These are phyloP conservation scores for Tetrahymena elliotti DNA, from an alignment of 73 alveolate species.

Conservation along the genomic window DNA sequence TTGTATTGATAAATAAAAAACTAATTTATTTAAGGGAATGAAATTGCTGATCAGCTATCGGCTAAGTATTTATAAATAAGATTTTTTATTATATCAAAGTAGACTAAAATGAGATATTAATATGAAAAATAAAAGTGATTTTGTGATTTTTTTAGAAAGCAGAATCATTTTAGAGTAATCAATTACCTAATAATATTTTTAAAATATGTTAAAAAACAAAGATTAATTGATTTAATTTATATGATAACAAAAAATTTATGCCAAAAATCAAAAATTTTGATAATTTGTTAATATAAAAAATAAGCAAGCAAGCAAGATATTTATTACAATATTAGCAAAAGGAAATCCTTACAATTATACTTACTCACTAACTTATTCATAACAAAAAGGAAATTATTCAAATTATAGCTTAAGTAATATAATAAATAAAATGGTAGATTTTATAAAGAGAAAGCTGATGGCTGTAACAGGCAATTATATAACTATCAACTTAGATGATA, in stretches of 20 bases:
- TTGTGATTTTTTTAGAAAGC: no score
- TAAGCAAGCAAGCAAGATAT: background rate
- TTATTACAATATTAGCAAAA: background rate
- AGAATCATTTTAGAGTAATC: background rate
- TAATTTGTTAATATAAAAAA: no score
- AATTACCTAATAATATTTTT: no score
- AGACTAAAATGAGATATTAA: background rate
- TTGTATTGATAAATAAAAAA: background rate
- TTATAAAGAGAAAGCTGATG: background rate
- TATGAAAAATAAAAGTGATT: no score
- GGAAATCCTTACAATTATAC: no score
- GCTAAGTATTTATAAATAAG: background rate
- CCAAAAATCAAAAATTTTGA: background rate
- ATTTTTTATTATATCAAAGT: background rate
- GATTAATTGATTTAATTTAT: background rate
- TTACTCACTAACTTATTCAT: no score
- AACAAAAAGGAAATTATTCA: background rate
- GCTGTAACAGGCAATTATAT: background rate
- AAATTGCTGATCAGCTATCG: background rate
- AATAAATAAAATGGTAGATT: background rate
- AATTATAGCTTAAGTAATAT: background rate
- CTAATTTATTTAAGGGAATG: background rate
- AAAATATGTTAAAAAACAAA: no score
- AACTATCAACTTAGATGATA: background rate
- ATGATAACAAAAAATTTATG: background rate